Conservation (phyloP, 1,284 basidiomycete genomes). For the Puccinia hordei region DNA sequence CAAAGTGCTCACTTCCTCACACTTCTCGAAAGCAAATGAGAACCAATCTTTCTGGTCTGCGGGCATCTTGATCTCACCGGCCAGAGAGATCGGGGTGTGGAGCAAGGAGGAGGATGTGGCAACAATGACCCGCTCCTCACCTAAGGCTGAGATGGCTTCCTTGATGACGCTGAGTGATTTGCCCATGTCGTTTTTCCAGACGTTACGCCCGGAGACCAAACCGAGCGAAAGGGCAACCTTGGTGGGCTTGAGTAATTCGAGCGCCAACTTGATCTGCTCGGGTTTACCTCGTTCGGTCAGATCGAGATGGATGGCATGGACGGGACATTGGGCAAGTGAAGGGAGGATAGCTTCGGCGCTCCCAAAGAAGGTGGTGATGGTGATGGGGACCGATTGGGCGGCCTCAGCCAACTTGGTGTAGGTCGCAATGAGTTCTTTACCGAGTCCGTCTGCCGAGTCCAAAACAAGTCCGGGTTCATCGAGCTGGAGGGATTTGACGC, state of each 20-base stretch:
- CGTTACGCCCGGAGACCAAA: constrained; percentile 96
- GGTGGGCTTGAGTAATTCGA: constrained; percentile 81
- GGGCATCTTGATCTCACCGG: constrained; percentile 88
- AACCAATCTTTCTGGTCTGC: constrained; percentile 95
- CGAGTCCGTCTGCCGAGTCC: constrained; percentile 77
- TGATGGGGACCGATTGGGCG: constrained; percentile 75
- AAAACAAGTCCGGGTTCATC: constrained; percentile 97
- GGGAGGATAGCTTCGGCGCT: constrained; percentile 90
- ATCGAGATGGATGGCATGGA: constrained; percentile 94
- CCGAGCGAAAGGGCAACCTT: constrained; percentile 86
- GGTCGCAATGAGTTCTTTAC: constrained; percentile 77
- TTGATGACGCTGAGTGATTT: constrained; percentile 79
- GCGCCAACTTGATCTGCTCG: constrained; percentile 79
- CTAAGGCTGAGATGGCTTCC: constrained; percentile 80
- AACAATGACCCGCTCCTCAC: constrained; percentile 77
- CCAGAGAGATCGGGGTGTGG: constrained; percentile 95
- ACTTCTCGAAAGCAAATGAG: constrained; percentile 97
- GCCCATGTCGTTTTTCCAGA: constrained; percentile 97
- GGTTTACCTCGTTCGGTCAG: constrained; percentile 74
- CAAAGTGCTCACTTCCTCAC: constrained; percentile 82
- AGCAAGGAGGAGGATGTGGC: constrained; percentile 97
- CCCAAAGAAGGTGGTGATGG: constrained; percentile 77
- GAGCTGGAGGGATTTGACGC: constrained; percentile 90
- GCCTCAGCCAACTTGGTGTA: constrained; percentile 81
- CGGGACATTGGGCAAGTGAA: constrained; percentile 87